Evolutionary conservation across 345 rosid genomes (phyloP).

Genomic region (Rubroshorea leprosula): DNA sequence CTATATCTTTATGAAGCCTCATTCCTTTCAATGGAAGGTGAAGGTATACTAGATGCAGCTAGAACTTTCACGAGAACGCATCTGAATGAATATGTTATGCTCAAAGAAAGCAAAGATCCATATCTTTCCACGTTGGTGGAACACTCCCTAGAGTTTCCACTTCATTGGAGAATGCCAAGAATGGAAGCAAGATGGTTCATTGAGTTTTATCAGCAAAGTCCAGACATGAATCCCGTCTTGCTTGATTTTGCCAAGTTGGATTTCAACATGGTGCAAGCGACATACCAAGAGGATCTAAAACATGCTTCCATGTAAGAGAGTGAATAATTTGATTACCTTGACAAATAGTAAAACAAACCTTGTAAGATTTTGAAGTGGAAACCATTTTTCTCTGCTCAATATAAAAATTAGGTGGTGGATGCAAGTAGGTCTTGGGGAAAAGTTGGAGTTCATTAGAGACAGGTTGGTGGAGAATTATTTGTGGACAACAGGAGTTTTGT

Average conservation of each 20-base stretch:
- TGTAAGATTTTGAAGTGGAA: too few relatives aligned
- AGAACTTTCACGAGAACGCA: constrained; percentile 6
- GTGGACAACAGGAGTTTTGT: neutral
- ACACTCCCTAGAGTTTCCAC: constrained; percentile 35
- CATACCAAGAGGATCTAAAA: constrained; percentile 31
- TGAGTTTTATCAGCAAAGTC: constrained; percentile 21
- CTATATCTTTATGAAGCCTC: constrained; percentile 44
- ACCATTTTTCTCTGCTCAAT: too few relatives aligned
- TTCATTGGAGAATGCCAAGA: constrained; percentile 23
- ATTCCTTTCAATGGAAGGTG: constrained; percentile 28
- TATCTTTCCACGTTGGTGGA: constrained; percentile 12
- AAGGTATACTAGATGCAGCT: constrained; percentile 27
- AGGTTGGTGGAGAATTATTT: constrained; percentile 1
- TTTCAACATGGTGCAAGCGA: constrained; percentile 27
- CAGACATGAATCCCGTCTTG: constrained; percentile 16
- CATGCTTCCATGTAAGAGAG: constrained; percentile 20
- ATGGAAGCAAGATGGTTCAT: constrained; percentile 34
- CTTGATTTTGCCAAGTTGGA: constrained; percentile 30
- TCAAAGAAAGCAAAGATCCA: neutral
- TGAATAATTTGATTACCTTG: too few relatives aligned
- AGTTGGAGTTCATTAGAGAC: constrained; percentile 12
- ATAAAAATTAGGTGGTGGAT: constrained; percentile 4
- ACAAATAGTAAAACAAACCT: too few relatives aligned
- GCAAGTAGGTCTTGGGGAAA: neutral
- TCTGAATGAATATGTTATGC: constrained; percentile 11